phyloP scores from a whole-genome alignment of 2,329 filamentous ascomycete genomes.

The Exophiala aquamarina region DNA sequence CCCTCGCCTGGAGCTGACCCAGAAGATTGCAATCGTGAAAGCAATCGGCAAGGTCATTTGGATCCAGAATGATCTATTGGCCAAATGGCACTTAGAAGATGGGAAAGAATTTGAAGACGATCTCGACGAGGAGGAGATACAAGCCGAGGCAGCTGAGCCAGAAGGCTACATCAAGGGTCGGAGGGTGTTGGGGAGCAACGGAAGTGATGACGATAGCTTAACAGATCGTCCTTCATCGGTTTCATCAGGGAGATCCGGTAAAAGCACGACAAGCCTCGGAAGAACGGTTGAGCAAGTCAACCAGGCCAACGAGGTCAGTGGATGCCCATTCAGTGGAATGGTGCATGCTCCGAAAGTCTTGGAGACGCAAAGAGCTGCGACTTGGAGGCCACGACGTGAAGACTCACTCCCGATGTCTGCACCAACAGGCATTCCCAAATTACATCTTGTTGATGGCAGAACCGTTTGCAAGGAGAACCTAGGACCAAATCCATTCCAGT shows the following conservation, averaged over 20 bases:
- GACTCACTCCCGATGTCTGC: conserved; percentile 2
- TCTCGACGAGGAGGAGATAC: conserved; percentile 36
- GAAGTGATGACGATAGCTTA: conserved; percentile 9
- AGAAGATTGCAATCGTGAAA: conserved; percentile 72
- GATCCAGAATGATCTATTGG: conserved; percentile 85
- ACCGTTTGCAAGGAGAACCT: conserved; percentile 23
- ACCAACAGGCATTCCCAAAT: conserved; percentile 16
- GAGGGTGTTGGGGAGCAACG: conserved; percentile 48
- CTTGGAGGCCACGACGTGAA: conserved; percentile 10
- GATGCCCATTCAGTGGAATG: conserved; percentile 22
- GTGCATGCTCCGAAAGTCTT: conserved; percentile 1
- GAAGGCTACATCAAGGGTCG: conserved; percentile 67
- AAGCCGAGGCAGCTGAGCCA: conserved; percentile 51
- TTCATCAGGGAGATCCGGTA: conserved; percentile 17
- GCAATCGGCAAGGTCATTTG: conserved; percentile 79
- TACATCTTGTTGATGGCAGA: conserved; percentile 19
- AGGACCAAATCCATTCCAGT: conserved; percentile 16
- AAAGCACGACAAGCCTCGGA: conserved; percentile 18
- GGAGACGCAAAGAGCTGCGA: conserved; percentile 18
- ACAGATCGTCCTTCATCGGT: conserved; percentile 10
- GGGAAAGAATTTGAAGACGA: conserved; percentile 59
- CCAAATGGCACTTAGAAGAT: conserved; percentile 75
- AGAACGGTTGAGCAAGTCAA: conserved; percentile 18
- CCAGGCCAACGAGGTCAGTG: conserved; percentile 7
- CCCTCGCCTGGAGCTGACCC: conserved; percentile 63